Conservation (phyloP, 2,329 filamentous ascomycete species). For the Pseudogymnoascus sp. region DNA sequence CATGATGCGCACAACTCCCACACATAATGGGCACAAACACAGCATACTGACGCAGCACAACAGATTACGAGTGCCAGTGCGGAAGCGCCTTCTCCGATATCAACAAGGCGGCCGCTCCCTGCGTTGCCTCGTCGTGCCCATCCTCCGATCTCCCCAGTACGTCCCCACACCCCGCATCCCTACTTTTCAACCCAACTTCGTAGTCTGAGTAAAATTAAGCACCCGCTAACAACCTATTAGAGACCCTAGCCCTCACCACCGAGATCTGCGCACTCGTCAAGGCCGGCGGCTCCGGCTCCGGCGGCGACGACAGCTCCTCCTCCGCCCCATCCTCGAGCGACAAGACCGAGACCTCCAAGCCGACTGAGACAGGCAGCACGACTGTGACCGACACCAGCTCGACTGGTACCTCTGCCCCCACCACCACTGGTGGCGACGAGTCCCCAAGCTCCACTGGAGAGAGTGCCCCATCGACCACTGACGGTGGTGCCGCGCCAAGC, state of each 20-base stretch:
- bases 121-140: not conserved
- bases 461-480: not conserved
- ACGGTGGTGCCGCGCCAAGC: not conserved
- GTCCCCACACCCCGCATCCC: not conserved
- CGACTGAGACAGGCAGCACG: too few species aligned
- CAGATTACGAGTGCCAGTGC: not conserved
- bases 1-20: not conserved
- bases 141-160: not conserved
- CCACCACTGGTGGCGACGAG: not conserved
- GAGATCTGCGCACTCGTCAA: not conserved
- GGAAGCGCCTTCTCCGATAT: not conserved
- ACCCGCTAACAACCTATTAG: not conserved
- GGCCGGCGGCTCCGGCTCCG: not conserved
- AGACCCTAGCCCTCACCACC: not conserved
- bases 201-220: not conserved
- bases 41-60: not conserved
- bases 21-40: not conserved
- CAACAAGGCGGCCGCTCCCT: not conserved
- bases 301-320: not conserved
- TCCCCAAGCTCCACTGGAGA: not conserved
- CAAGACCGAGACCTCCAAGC: too few species aligned
- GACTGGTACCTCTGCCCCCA: not conserved
- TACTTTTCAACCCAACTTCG: not conserved
- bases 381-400: too few species aligned
- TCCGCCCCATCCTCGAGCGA: not conserved